Evolutionary conservation across 1,284 basidiomycete genomes (phyloP).

Genomic region (Kalmanozyma brasiliensis): DNA sequence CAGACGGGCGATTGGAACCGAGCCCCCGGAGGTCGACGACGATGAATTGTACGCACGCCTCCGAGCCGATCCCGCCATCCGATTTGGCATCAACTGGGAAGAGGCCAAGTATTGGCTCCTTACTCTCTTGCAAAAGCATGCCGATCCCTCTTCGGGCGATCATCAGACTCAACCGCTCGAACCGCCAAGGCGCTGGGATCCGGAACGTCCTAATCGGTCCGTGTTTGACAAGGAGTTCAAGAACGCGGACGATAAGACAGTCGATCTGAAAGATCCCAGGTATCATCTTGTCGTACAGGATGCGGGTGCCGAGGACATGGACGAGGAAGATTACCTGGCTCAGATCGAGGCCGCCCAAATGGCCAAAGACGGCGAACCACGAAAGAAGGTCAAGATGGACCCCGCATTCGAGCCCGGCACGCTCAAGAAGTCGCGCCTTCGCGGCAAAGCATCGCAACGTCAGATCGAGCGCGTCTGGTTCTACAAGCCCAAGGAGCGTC

Average conservation of each 20-base stretch:
- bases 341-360: conserved; percentile 27
- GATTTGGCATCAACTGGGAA: conserved; percentile 36
- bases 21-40: too few relatives aligned
- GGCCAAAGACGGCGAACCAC: not conserved
- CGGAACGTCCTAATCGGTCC: conserved; percentile 37
- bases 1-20: too few relatives aligned
- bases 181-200: conserved; percentile 36
- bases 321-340: conserved; percentile 23
- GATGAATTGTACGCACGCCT: too few relatives aligned
- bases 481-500: conserved; percentile 47
- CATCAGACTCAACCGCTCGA: not conserved
- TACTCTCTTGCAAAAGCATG: conserved; percentile 24
- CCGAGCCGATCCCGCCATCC: conserved; percentile 4
- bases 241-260: conserved; percentile 30
- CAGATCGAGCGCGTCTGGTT: conserved; percentile 37
- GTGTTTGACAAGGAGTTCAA: conserved; percentile 52
- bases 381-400: conserved; percentile 19
- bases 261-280: conserved; percentile 41
- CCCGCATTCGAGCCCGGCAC: conserved; percentile 19
- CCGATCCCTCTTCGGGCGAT: not conserved
- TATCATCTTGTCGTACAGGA: conserved; percentile 48
- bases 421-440: conserved; percentile 49
- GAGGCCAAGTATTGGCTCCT: conserved; percentile 48
- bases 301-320: conserved; percentile 41
- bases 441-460: conserved; percentile 42